Base-by-base conservation (phyloP, 257 asterid genomes). In the Misopates orontium region DNA sequence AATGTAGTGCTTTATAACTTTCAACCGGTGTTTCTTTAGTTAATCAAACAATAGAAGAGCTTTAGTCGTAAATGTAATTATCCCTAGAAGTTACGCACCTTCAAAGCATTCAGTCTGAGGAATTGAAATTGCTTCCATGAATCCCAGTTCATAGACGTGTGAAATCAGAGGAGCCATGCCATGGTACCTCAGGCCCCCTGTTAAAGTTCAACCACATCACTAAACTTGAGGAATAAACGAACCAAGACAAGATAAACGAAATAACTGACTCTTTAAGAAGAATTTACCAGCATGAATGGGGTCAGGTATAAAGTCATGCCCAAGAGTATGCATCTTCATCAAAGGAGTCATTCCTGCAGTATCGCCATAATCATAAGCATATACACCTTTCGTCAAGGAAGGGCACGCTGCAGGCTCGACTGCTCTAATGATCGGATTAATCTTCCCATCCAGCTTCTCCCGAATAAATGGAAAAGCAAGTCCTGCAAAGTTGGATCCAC, bases 261-360 rank as follows among this genome's bases (percentile, higher is more conserved):
- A 14, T 18, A 11, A 32, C 4, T 44, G 21, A 21, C 54, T 17
- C 16, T 14, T 2, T 12, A 18, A 41, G 41, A 36, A 53, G 23
- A 53, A 15, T 60, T 74, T 54, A 88, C 98, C 97, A 18, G 98
- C 86, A 72, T 93, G 97, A 68, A 93, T 90, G 2, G 98, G 98
- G 60, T 93, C 96, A 0, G 98, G 98, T 25, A 90, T 84, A 67
- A 93, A 93, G 71, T 93, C 94, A 50, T 90, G 97, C 16, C 98
- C 98, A n/a, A 93, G 90, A 0, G 97, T 90, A 57, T 93, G 97
- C 98, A 93, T 93, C 84, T 93, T 93, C 98, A 93, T 84, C 80
- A 93, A 67, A 25, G 97, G 97, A 81, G 97, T 93, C 97, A 87
- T 69, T 66, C 97, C 98, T 1, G 97, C 96, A 0, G 96, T 89